Conservation (phyloP, 345 rosid species). For the Ceriops zippeliana region DNA sequence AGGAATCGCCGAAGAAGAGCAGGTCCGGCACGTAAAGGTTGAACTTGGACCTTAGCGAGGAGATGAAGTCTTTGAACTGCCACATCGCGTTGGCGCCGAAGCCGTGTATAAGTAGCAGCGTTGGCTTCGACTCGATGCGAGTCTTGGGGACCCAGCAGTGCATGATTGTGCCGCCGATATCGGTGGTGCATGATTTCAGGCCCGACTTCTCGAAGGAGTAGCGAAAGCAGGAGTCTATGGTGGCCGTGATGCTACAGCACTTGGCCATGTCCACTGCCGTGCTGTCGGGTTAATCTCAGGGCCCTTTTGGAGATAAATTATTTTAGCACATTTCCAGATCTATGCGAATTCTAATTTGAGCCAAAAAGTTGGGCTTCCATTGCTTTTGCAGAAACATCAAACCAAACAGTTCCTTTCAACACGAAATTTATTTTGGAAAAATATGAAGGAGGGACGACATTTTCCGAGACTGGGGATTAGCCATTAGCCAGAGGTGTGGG, state of each 20-base stretch:
- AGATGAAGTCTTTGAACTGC: slow-evolving; percentile 69
- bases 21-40: slow-evolving; percentile 89
- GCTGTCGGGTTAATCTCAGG: neutral
- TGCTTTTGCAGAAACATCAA: no score
- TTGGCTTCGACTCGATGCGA: slow-evolving; percentile 41
- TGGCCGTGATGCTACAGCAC: slow-evolving; percentile 62
- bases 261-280: slow-evolving; percentile 31
- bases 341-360: no score
- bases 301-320: no score
- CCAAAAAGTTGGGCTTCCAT: no score
- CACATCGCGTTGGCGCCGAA: slow-evolving; percentile 97
- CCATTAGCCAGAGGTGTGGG: no score
- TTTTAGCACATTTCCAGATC: no score
- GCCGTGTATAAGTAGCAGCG: slow-evolving; percentile 74
- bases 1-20: slow-evolving; percentile 83
- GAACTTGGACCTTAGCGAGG: slow-evolving; percentile 51
- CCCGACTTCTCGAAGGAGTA: slow-evolving; percentile 65
- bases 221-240: slow-evolving; percentile 57
- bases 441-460: no score
- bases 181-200: slow-evolving; percentile 64
- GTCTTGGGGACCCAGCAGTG: slow-evolving; percentile 77
- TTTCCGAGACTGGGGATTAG: no score
- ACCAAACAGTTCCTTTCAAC: no score
- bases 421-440: no score
- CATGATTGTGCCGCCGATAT: slow-evolving; percentile 74